phyloP scores from a whole-genome alignment of 306 rosid genomes.

The Sechiopsis laciniata region DNA sequence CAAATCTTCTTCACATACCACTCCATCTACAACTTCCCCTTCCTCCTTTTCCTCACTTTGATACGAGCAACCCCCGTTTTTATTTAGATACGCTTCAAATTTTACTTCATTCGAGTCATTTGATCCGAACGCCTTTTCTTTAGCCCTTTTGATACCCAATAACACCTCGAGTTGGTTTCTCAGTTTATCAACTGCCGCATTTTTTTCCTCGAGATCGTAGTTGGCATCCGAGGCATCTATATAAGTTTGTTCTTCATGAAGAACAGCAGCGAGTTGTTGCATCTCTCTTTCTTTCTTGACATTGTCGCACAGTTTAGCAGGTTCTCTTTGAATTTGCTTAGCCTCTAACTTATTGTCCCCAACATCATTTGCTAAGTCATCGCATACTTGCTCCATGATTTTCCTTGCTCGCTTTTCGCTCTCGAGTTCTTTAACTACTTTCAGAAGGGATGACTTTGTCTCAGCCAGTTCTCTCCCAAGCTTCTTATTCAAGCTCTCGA shows the following conservation, averaged over 20 bases:
- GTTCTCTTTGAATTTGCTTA: constrained; percentile 49
- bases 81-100: constrained; percentile 48
- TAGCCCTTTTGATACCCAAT: constrained; percentile 57
- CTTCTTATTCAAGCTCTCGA: constrained; percentile 89
- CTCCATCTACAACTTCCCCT: constrained; percentile 74
- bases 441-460: constrained; percentile 76
- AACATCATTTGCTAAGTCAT: constrained; percentile 68
- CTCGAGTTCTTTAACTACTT: constrained; percentile 77
- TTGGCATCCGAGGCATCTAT: constrained; percentile 62
- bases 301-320: constrained; percentile 51
- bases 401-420: constrained; percentile 88
- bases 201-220: constrained; percentile 70
- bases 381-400: constrained; percentile 72
- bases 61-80: constrained; percentile 44
- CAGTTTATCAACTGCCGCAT: constrained; percentile 69
- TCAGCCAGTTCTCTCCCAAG: constrained; percentile 84
- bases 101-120: constrained; percentile 55
- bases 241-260: constrained; percentile 70
- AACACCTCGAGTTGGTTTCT: constrained; percentile 84
- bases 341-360: constrained; percentile 55
- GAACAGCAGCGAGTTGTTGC: constrained; percentile 58
- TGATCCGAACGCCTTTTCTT: constrained; percentile 56
- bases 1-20: constrained; percentile 65
- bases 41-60: constrained; percentile 55
- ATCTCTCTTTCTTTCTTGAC: constrained; percentile 69